Conservation (phyloP, 805 yeast species). For the Ogataea henricii region DNA sequence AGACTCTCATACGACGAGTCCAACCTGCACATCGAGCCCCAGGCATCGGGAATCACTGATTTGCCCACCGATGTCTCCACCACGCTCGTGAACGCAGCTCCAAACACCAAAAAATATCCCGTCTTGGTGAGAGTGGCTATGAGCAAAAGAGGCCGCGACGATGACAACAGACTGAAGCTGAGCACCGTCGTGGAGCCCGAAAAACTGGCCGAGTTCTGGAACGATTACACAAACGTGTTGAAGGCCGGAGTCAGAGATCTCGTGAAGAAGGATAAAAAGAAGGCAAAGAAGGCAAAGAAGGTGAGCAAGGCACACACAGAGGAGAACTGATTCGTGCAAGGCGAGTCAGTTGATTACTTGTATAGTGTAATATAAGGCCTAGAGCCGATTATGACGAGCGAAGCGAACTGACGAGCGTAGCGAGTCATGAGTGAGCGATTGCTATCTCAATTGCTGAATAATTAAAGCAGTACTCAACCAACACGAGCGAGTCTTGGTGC, state of each 20-base stretch:
- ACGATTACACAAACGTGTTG: constrained; percentile 64
- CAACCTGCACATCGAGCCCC: constrained; percentile 25
- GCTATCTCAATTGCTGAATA: no score
- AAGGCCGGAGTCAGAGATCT: constrained; percentile 76
- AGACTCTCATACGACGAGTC: constrained; percentile 38
- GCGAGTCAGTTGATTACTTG: background rate
- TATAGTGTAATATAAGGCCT: no score
- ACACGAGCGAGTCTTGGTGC: no score
- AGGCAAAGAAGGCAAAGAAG: constrained; percentile 39
- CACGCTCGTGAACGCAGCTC: constrained; percentile 11
- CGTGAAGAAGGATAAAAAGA: constrained; percentile 77
- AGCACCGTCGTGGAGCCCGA: constrained; percentile 71
- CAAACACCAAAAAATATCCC: constrained; percentile 46
- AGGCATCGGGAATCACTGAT: constrained; percentile 16
- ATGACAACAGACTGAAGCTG: constrained; percentile 42
- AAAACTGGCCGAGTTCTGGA: constrained; percentile 74
- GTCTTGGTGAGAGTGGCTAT: constrained; percentile 69
- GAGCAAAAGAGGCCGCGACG: constrained; percentile 55
- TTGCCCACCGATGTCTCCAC: constrained; percentile 19
- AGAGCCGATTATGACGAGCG: no score
- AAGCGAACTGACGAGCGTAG: no score
- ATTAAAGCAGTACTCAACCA: no score
- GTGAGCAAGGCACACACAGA: background rate
- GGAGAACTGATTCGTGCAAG: background rate
- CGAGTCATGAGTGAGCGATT: no score